A percentile compares a stretch with the other conserved stretches of the same genome.
Evolutionary conservation across 1,284 basidiomycete genomes (phyloP).

Genomic region (Ceratobasidium sp.): DNA sequence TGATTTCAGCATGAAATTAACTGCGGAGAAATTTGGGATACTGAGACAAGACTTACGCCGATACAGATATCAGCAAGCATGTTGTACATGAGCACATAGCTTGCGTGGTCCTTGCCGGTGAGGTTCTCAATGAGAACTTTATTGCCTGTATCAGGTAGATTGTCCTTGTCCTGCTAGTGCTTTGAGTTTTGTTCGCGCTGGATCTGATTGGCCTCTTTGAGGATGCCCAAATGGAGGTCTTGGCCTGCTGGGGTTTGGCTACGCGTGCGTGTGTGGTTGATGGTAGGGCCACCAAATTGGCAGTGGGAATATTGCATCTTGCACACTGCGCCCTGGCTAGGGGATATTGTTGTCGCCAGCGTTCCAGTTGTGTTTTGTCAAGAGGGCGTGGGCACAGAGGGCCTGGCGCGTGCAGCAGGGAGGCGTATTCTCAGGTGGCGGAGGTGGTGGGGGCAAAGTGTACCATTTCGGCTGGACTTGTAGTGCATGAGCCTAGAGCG

Average conservation of each 20-base stretch:
- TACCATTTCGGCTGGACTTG: conserved; percentile 24
- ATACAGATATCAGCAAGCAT: conserved; percentile 99
- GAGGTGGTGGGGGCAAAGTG: conserved; percentile 22
- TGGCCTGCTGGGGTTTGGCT: conserved; percentile 42
- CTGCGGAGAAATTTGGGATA: conserved; percentile 24
- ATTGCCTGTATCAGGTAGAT: conserved; percentile 57
- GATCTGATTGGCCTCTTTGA: conserved; percentile 85
- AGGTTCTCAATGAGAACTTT: conserved; percentile 90
- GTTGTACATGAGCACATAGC: conserved; percentile 99
- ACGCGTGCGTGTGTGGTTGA: conserved; percentile 33
- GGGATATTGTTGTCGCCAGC: not conserved
- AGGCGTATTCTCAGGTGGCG: conserved; percentile 38
- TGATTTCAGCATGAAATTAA: conserved; percentile 15
- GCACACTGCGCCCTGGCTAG: not conserved
- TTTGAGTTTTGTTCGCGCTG: conserved; percentile 79
- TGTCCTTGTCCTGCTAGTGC: conserved; percentile 63
- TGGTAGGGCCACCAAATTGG: conserved; percentile 24
- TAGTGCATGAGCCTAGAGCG: conserved; percentile 47
- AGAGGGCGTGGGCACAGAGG: conserved; percentile 6
- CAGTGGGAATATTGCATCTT: conserved; percentile 42
- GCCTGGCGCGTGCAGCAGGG: conserved; percentile 9
- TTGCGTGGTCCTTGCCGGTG: conserved; percentile 96
- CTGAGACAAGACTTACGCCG: conserved; percentile 79
- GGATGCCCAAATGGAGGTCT: conserved; percentile 72
- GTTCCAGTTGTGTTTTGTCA: conserved; percentile 34